A percentile compares a stretch with the other conserved stretches of the same genome.
Conservation (phyloP, 2,329 filamentous ascomycete genomes). For the Xylaria polymorpha region DNA sequence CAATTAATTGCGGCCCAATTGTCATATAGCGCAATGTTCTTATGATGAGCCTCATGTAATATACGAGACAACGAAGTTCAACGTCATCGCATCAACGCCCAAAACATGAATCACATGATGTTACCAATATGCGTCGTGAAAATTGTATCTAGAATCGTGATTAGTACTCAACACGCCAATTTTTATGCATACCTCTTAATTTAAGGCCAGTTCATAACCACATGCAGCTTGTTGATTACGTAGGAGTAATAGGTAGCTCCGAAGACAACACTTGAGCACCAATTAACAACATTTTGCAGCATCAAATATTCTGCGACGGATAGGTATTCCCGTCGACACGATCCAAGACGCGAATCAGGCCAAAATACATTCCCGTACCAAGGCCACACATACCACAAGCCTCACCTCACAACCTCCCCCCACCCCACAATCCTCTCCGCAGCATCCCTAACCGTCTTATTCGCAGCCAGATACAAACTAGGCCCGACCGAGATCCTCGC, state of each 20-base stretch:
- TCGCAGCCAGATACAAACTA: constrained; percentile 12
- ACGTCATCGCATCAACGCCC: background rate
- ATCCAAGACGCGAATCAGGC: too few species aligned
- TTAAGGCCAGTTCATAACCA: too few species aligned
- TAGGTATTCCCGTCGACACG: too few species aligned
- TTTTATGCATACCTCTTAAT: background rate
- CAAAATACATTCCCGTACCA: background rate
- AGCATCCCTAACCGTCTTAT: constrained; percentile 7
- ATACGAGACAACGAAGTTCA: background rate
- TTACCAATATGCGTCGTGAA: background rate
- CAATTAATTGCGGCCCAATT: background rate
- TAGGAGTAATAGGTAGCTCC: too few species aligned
- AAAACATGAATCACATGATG: background rate
- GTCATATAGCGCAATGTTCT: background rate
- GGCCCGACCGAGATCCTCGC: constrained; percentile 30
- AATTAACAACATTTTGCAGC: background rate
- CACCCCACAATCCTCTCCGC: constrained; percentile 21
- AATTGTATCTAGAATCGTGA: background rate
- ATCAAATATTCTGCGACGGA: too few species aligned
- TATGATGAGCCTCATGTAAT: background rate
- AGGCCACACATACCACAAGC: background rate
- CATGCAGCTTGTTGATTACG: too few species aligned
- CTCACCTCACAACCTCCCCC: constrained; percentile 11
- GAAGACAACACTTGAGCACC: background rate
- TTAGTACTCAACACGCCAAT: background rate